A percentile compares a stretch with the other conserved stretches of the same genome.
These are phyloP conservation scores for Draba incana DNA, from an alignment of 345 rosid genomes.

Conservation along the genomic window DNA sequence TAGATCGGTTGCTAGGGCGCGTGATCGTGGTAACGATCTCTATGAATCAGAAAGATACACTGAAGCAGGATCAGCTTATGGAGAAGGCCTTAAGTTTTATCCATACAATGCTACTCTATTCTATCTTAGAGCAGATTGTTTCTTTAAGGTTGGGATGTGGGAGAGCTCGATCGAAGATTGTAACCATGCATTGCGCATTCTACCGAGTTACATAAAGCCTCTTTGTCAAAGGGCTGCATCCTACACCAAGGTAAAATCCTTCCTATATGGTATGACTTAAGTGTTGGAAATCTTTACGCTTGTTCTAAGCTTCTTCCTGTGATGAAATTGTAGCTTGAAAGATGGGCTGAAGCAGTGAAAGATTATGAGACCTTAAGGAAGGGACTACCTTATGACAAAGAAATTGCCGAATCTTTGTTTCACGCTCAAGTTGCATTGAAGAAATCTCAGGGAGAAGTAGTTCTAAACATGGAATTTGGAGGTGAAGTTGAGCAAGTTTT, in stretches of 20 bases:
- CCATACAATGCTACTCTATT: slow-evolving; percentile 79
- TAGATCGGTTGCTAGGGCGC: slow-evolving; percentile 67
- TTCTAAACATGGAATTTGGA: slow-evolving; percentile 89
- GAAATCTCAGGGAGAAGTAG: slow-evolving; percentile 92
- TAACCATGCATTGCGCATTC: slow-evolving; percentile 67
- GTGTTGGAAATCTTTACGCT: slow-evolving; percentile 16
- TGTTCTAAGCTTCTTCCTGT: slow-evolving; percentile 20
- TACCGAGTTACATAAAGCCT: slow-evolving; percentile 78
- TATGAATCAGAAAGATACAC: slow-evolving; percentile 95
- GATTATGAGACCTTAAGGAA: slow-evolving; percentile 84
- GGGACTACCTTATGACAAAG: slow-evolving; percentile 80
- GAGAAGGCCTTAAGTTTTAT: slow-evolving; percentile 85
- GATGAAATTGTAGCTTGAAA: slow-evolving; percentile 62
- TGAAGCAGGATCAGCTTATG: slow-evolving; percentile 91
- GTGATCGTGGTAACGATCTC: slow-evolving; percentile 86
- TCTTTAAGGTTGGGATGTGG: slow-evolving; percentile 83
- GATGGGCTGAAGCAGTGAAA: slow-evolving; percentile 85
- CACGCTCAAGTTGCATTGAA: slow-evolving; percentile 92
- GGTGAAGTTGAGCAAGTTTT: slow-evolving; percentile 89
- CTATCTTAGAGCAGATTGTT: slow-evolving; percentile 92
- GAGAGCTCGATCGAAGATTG: slow-evolving; percentile 84
- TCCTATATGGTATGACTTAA: not conserved
- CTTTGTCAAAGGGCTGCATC: slow-evolving; percentile 89
- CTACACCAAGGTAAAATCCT: slow-evolving; percentile 65
- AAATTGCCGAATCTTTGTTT: slow-evolving; percentile 85